A percentile compares a stretch with the other conserved stretches of the same genome.
Conservation (phyloP, 139 green algal genomes). For the Auxenochlorella protothecoides region DNA sequence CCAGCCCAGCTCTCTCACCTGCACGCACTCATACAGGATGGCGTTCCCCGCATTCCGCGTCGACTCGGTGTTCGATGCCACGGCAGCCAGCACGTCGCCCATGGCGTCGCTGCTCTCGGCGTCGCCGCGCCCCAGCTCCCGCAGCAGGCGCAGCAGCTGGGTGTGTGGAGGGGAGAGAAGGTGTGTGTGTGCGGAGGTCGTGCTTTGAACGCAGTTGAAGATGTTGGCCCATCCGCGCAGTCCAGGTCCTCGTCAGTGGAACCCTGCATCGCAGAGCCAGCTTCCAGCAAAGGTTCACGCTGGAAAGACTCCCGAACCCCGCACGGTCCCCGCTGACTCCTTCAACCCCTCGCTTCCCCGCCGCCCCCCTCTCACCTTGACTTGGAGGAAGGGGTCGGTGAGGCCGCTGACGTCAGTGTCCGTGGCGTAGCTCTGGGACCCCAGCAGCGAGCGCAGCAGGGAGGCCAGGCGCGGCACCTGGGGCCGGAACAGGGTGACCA, state of each 20-base stretch:
- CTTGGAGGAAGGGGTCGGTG: conserved; percentile 93
- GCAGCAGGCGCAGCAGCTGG: conserved; percentile 68
- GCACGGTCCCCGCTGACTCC: too few relatives aligned
- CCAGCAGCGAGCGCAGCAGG: conserved; percentile 50
- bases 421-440: not conserved
- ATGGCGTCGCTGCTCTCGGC: conserved; percentile 88
- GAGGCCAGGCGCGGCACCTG: conserved; percentile 60
- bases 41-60: conserved; percentile 82
- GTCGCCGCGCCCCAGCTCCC: conserved; percentile 66
- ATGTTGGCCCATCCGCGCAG: too few relatives aligned
- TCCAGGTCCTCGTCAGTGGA: too few relatives aligned
- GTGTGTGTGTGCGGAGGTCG: too few relatives aligned
- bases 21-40: conserved; percentile 93
- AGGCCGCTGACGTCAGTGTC: conserved; percentile 92
- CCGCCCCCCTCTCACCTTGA: conserved; percentile 38
- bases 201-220: too few relatives aligned
- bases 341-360: too few relatives aligned
- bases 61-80: conserved; percentile 82
- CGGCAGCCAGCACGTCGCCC: conserved; percentile 88
- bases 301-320: too few relatives aligned
- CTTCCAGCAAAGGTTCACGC: too few relatives aligned
- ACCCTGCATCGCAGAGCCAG: too few relatives aligned
- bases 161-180: too few relatives aligned
- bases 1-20: conserved; percentile 3
- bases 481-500: conserved; percentile 4